Conservation (phyloP, 1,284 basidiomycete genomes). For the Trichosporon sp. region DNA sequence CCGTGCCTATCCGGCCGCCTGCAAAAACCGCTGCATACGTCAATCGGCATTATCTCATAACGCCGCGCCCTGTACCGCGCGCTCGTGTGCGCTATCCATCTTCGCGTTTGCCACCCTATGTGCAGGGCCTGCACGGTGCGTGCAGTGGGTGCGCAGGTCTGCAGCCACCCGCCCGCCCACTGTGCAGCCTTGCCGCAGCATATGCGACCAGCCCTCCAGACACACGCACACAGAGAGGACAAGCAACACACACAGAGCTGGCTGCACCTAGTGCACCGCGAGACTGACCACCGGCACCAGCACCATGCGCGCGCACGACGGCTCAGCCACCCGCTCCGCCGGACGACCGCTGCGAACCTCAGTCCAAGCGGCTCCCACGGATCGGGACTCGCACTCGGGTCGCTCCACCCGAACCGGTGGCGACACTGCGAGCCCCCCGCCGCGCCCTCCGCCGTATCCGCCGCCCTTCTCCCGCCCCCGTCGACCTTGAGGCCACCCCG, state of each 20-base stretch:
- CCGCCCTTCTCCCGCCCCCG: background rate
- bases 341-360: background rate
- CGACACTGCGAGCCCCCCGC: background rate
- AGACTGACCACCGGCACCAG: background rate
- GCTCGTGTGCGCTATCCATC: background rate
- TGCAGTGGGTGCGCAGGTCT: background rate
- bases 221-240: background rate
- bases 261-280: background rate
- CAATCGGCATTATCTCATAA: conserved; percentile 1
- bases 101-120: conserved; percentile 2
- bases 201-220: background rate
- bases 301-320: background rate
- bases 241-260: background rate
- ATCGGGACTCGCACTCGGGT: background rate
- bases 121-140: background rate
- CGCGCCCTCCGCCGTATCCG: background rate
- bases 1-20: conserved; percentile 5
- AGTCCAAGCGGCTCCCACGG: background rate
- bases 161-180: too few relatives aligned
- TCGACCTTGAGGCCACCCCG: background rate
- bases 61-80: conserved; percentile 3
- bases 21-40: conserved; percentile 2
- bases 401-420: background rate
- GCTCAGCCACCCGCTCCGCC: background rate
- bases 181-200: background rate